Conservation (phyloP, 345 rosid species). For the Arabidopsis arenosa region DNA sequence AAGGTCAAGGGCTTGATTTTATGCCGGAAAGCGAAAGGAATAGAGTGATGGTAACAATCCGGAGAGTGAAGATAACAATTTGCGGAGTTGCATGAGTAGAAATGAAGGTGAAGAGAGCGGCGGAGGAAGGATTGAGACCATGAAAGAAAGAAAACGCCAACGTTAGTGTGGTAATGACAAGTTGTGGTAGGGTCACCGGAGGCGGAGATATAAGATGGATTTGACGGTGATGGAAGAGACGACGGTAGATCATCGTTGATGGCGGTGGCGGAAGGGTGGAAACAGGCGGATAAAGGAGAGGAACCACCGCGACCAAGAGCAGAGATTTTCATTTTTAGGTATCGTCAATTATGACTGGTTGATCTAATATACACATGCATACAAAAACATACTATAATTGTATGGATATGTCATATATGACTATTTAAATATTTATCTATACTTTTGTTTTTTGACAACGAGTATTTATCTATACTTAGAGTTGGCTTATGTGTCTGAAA, state of each 20-base stretch:
- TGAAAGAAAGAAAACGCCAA: conserved; percentile 82
- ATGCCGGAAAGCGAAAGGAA: conserved; percentile 62
- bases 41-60: conserved; percentile 38
- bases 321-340: conserved; percentile 26
- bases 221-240: conserved; percentile 32
- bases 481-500: conserved; percentile 36
- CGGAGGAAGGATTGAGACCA: conserved; percentile 77
- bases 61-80: conserved; percentile 51
- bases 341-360: neutral
- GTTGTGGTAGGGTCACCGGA: conserved; percentile 44
- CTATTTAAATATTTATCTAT: too few relatives aligned
- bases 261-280: conserved; percentile 47
- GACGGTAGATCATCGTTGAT: conserved; percentile 16
- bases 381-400: neutral
- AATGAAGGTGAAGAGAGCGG: conserved; percentile 71
- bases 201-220: conserved; percentile 30
- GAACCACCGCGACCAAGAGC: conserved; percentile 37
- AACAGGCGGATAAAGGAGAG: conserved; percentile 68
- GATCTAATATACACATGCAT: conserved; percentile 3
- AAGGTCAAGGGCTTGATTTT: conserved; percentile 57
- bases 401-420: conserved; percentile 11
- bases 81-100: conserved; percentile 48
- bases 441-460: too few relatives aligned
- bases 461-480: conserved; percentile 5
- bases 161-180: conserved; percentile 69